phyloP scores from a whole-genome alignment of 73 alveolate genomes.

The Tetrahymena thermophila region DNA sequence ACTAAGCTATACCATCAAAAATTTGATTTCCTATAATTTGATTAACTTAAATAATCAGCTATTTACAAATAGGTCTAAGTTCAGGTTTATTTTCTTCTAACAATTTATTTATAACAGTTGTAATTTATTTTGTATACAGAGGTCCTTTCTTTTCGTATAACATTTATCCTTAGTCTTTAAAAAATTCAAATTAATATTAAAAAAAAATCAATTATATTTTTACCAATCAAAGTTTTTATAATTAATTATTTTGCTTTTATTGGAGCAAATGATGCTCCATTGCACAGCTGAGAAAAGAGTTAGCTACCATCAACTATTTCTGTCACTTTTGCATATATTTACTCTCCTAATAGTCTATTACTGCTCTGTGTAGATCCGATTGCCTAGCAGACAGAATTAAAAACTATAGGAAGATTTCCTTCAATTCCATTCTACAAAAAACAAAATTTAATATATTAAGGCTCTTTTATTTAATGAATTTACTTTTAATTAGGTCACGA shows the following conservation, averaged over 20 bases:
- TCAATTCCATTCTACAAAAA: neutral
- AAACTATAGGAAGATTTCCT: neutral
- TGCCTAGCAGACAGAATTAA: neutral
- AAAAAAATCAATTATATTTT: neutral
- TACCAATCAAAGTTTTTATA: neutral
- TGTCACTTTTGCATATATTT: neutral
- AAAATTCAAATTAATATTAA: neutral
- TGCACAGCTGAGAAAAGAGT: neutral
- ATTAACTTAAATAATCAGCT: neutral
- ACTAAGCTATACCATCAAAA: neutral
- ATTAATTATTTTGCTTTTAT: neutral
- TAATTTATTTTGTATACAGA: neutral
- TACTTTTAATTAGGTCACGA: slow-evolving; percentile 25
- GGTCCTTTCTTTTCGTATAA: neutral
- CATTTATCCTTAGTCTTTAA: neutral
- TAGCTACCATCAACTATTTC: neutral
- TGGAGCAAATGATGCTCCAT: neutral
- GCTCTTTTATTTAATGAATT: neutral
- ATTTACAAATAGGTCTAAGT: neutral
- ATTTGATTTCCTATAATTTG: neutral
- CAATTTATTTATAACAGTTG: neutral
- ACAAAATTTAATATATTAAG: neutral
- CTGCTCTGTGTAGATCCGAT: neutral
- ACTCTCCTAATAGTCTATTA: neutral
- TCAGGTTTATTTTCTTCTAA: neutral